phyloP scores from a whole-genome alignment of 2,329 filamentous ascomycete genomes.

The Escovopsis sp. region DNA sequence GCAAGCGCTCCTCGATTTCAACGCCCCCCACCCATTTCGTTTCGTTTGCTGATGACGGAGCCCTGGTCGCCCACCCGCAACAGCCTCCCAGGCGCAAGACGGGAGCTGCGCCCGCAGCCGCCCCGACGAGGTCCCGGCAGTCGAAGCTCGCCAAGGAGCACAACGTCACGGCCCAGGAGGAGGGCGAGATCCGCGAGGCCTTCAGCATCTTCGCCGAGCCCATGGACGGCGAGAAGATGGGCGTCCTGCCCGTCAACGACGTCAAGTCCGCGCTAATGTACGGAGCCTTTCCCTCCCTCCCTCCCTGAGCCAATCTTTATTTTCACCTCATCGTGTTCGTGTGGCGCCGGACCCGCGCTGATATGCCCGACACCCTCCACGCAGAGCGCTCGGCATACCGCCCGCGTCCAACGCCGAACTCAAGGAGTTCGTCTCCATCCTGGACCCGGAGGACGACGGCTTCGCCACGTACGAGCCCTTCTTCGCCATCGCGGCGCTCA shows the following conservation, averaged over 20 bases:
- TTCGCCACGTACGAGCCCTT: conserved; percentile 69
- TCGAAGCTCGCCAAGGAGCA: conserved; percentile 90
- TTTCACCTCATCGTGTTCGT: too few relatives aligned
- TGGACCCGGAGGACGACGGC: conserved; percentile 72
- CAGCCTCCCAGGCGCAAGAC: conserved; percentile 41
- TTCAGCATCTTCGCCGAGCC: conserved; percentile 69
- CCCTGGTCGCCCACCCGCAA: background rate
- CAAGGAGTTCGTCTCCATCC: conserved; percentile 58
- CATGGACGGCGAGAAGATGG: conserved; percentile 56
- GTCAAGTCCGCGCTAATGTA: conserved; percentile 62
- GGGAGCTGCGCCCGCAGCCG: conserved; percentile 13
- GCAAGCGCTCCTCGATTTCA: background rate
- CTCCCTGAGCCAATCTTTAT: too few relatives aligned
- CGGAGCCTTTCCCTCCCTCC: conserved; percentile 11
- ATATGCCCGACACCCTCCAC: background rate
- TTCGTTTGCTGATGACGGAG: background rate
- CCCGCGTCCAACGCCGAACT: conserved; percentile 52
- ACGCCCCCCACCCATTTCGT: background rate
- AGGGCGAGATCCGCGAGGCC: conserved; percentile 81
- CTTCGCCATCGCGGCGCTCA: conserved; percentile 75
- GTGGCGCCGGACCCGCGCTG: too few relatives aligned
- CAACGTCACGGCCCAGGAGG: conserved; percentile 69
- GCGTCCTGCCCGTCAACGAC: conserved; percentile 52
- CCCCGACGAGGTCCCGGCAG: conserved; percentile 34
- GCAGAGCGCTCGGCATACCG: conserved; percentile 66